Base-by-base conservation (phyloP, 768 basidiomycete species). In the Naganishia antarctica region DNA sequence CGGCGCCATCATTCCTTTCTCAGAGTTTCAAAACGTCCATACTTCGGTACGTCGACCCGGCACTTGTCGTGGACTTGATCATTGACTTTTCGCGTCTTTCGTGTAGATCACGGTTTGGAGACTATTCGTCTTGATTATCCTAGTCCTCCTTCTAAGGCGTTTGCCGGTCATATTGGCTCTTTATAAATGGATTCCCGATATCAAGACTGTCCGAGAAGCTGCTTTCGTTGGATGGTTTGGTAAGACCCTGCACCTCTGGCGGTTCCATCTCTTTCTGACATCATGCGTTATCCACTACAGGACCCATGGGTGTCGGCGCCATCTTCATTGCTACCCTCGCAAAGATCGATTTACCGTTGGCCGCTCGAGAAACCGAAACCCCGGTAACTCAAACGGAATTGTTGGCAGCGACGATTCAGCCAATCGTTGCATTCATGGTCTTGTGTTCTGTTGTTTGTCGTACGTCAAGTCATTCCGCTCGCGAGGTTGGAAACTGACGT, bases 1-100 rank as follows among this genome's bases (percentile, higher is more conserved):
- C 66, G 96, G 96, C 66, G 93, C 94, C 34, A 92, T 93, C 87
- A 93, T 93, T 84, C 96, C 96, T 0, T 98, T 99, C 78, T 76
- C 82, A 72, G 81, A 82, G 51, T 98, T 94, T 80, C 79, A 81
- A 65, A 82, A 90, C 73, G 78, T 79, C 9, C 80, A 79, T 45
- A 80, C 88, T 69, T 86, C 87, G 1, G 66, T 76, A 32, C 64
- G 70, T 60, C 41, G 4, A 26, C n/a, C 15, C 31, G 31, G 15
- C 4, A 1, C 5, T 23, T 11, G 9, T 29, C 6, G 37, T 12
- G 18, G 31, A 48, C 62, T 28, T 15, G 2, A 3, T 44, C 40
- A 26, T 21, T 25, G 12, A 25, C 51, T 5, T 34, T 31, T 40
- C 28, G 26, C 15, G n/a, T 41, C 32, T 1, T 32, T 25, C 25